A percentile compares a stretch with the other conserved stretches of the same genome.
Evolutionary conservation across 2,329 filamentous ascomycete genomes (phyloP).

Genomic region (Biscogniauxia marginata): DNA sequence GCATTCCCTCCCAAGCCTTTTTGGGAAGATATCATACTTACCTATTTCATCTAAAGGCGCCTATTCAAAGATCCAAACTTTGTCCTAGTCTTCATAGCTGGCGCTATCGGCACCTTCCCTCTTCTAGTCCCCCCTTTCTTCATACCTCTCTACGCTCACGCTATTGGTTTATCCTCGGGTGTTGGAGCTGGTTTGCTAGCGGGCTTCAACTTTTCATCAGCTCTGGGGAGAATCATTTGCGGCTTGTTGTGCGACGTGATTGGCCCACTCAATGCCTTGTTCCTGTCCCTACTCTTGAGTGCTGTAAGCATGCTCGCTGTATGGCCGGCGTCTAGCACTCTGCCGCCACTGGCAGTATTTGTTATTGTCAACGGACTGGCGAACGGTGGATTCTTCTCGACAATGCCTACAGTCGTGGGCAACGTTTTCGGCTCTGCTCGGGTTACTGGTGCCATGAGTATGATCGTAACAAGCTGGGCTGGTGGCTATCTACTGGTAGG

Average conservation of each 20-base stretch:
- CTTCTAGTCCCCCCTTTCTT: conserved; percentile 54
- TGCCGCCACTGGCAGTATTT: conserved; percentile 55
- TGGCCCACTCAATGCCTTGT: conserved; percentile 55
- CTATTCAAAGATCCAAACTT: conserved; percentile 47
- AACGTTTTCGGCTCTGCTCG: conserved; percentile 57
- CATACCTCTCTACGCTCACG: conserved; percentile 48
- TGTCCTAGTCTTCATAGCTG: conserved; percentile 43
- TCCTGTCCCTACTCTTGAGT: conserved; percentile 49
- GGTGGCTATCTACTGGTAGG: conserved; percentile 59
- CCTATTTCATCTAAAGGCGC: too few relatives aligned
- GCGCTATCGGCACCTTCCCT: conserved; percentile 48
- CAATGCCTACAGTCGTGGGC: conserved; percentile 61
- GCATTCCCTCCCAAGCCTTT: background rate
- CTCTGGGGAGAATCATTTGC: conserved; percentile 53
- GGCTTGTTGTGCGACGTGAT: conserved; percentile 54
- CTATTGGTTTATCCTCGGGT: conserved; percentile 52
- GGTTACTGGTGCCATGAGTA: conserved; percentile 57
- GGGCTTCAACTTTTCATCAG: conserved; percentile 60
- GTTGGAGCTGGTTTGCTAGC: conserved; percentile 58
- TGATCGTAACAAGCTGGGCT: conserved; percentile 61
- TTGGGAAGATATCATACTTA: conserved; percentile 1
- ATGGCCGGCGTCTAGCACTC: conserved; percentile 57
- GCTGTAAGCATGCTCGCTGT: conserved; percentile 58
- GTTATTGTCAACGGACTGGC: conserved; percentile 58
- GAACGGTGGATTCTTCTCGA: conserved; percentile 63